phyloP scores from a whole-genome alignment of 176 grass and related monocot species.

The Otatea glauca region DNA sequence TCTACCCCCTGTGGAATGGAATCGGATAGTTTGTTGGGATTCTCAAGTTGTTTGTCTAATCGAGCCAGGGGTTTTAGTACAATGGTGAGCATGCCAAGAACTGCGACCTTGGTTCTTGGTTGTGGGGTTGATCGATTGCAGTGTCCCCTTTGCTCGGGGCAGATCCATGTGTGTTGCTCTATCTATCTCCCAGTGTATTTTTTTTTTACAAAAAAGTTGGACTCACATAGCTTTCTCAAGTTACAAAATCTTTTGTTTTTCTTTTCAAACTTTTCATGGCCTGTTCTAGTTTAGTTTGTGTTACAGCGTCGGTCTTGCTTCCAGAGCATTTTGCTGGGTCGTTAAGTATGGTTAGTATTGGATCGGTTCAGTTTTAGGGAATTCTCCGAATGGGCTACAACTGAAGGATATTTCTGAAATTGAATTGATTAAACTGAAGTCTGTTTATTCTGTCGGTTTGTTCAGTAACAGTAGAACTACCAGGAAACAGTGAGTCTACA shows the following conservation, averaged over 20 bases:
- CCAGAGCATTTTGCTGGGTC: not conserved
- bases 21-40: not conserved
- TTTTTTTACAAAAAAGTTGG: not conserved
- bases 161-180: constrained; percentile 16
- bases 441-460: not conserved
- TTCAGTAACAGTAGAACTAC: not conserved
- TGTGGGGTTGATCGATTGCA: not conserved
- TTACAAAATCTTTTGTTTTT: not conserved
- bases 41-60: not conserved
- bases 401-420: not conserved
- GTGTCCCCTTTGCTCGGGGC: not conserved
- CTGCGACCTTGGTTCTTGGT: not conserved
- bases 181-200: not conserved
- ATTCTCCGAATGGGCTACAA: not conserved
- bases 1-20: not conserved
- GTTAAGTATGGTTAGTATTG: not conserved
- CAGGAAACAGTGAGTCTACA: not conserved
- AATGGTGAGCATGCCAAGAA: not conserved
- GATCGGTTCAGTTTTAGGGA: not conserved
- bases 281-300: not conserved
- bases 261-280: not conserved
- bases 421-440: not conserved
- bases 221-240: not conserved
- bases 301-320: not conserved
- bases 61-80: not conserved